A percentile compares a stretch with the other conserved stretches of the same genome.
Conservation (phyloP, 192 early-diverging fungal genomes). For the Phycomyces blakesleeanus region DNA sequence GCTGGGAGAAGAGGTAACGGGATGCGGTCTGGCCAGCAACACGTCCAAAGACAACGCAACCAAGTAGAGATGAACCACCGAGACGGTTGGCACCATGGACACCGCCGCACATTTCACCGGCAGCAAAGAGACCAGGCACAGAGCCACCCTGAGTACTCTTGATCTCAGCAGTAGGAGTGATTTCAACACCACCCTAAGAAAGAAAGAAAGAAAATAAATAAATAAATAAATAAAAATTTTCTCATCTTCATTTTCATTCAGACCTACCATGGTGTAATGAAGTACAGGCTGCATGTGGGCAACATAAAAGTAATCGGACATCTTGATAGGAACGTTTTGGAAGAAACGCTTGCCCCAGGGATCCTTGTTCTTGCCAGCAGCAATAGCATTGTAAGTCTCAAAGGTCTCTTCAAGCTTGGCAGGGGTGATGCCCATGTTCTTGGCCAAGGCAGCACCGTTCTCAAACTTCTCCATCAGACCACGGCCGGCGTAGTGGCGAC, state of each 20-base stretch:
- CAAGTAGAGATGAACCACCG: conserved; percentile 89
- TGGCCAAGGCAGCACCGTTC: conserved; percentile 69
- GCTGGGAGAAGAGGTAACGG: conserved; percentile 44
- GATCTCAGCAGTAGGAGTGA: conserved; percentile 65
- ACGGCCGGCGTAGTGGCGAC: conserved; percentile 86
- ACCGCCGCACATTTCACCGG: conserved; percentile 93
- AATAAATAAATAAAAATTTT: conserved; percentile 17
- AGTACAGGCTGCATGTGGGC: conserved; percentile 74
- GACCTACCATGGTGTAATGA: conserved; percentile 77
- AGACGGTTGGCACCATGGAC: conserved; percentile 97
- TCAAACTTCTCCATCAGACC: conserved; percentile 85
- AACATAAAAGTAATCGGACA: conserved; percentile 60
- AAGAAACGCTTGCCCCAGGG: conserved; percentile 71
- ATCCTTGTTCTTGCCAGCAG: conserved; percentile 51
- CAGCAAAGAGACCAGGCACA: conserved; percentile 83
- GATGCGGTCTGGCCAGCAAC: conserved; percentile 78
- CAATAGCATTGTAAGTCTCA: conserved; percentile 57
- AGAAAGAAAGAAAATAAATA: not conserved
- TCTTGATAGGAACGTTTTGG: conserved; percentile 52
- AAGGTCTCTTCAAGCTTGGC: conserved; percentile 52
- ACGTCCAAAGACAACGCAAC: conserved; percentile 94
- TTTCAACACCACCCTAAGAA: conserved; percentile 76
- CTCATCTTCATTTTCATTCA: conserved; percentile 28
- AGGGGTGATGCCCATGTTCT: conserved; percentile 64
- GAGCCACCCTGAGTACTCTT: conserved; percentile 47